These are phyloP conservation scores for Botrytis deweyae DNA, from an alignment of 2,329 filamentous ascomycete genomes.

Conservation along the genomic window DNA sequence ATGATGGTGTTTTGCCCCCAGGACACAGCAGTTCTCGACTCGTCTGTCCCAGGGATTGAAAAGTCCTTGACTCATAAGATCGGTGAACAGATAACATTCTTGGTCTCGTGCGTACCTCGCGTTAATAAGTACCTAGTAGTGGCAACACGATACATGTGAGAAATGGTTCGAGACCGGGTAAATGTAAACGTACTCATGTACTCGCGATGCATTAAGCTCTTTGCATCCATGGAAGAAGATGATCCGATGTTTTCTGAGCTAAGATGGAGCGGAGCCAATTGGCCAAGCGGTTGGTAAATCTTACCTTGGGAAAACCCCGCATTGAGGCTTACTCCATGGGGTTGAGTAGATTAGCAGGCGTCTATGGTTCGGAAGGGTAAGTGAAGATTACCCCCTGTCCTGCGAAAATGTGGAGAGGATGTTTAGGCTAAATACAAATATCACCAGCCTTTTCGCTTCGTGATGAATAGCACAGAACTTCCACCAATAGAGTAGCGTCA, in stretches of 20 bases:
- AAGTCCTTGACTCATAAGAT: not conserved
- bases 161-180: not conserved
- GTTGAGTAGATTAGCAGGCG: not conserved
- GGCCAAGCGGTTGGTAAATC: not conserved
- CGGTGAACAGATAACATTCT: not conserved
- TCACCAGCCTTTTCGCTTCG: conserved; percentile 7
- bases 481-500: not conserved
- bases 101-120: not conserved
- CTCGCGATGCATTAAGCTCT: conserved; percentile 6
- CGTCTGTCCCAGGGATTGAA: not conserved
- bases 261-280: not conserved
- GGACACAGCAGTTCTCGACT: not conserved
- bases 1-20: not conserved
- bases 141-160: not conserved
- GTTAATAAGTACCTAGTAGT: not conserved
- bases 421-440: conserved; percentile 2
- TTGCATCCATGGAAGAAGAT: conserved; percentile 17
- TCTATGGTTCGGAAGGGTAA: not conserved
- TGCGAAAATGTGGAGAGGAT: not conserved
- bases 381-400: not conserved
- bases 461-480: not conserved
- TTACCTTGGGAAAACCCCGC: conserved; percentile 4
- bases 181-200: not conserved
- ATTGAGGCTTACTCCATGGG: conserved; percentile 13
- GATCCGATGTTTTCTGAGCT: conserved; percentile 2